Evolutionary conservation across 2,329 filamentous ascomycete genomes (phyloP), one percentile per base, ranked within the genome.

Genomic region (Lachnellula cervina): DNA sequence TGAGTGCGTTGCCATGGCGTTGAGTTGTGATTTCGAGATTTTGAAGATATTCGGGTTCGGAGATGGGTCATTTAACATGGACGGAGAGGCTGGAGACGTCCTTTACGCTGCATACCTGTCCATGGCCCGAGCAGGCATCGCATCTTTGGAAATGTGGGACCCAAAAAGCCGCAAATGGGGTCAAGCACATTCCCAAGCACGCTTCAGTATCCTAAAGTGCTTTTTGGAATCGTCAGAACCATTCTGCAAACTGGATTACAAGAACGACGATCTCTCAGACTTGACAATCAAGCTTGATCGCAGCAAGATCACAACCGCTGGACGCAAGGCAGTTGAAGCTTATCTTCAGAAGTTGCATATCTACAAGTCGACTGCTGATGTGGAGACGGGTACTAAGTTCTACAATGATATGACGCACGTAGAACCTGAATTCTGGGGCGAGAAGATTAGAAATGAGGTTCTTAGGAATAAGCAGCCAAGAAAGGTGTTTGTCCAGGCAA

Each of bases 401-500:
- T 97, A 96, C 70, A 83, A 87, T 58, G 80, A 87, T 32, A 92
- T 96, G 79, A 96, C 92, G 7, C 77, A 80, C 23, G 92, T 97
- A 21, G 88, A 88, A 56, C 74, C 84, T 51, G 86, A 89, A 40
- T 97, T 89, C 76, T 97, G 90, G 82, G 90, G 87, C 54, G 84
- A 82, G 61, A 87, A 87, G 73, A 83, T 97, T 25, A 80, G 93
- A 55, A 83, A 88, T 47, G 81, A 89, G 58, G 88, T 93, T 23
- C 73, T 93, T 43, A 77, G 80, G 65, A 88, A 89, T 72, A 90
- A 90, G 75, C 87, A 89, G 73, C 88, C 89, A n/a, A 77, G 88
- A 57, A 92, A 92, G 77, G 87, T 97, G 45, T 97, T 96, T 75
- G 90, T 97, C 52, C 92, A 97, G 76, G 90, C 90, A 57, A 97